phyloP scores from a whole-genome alignment of 805 yeast genomes.

The Candida argentea region DNA sequence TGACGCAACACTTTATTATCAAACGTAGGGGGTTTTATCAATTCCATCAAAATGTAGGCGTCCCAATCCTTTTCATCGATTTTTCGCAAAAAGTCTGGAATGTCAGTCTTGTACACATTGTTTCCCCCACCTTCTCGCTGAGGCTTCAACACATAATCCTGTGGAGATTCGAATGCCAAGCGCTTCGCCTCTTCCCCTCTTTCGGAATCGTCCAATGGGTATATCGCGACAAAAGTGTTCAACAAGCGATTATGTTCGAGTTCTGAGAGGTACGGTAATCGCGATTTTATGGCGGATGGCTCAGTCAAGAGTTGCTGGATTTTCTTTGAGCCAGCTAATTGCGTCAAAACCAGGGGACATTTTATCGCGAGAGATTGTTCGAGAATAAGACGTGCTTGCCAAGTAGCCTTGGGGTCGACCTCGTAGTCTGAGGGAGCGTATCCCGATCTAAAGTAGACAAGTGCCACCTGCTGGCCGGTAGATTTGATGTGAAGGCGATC shows the following conservation, averaged over 20 bases:
- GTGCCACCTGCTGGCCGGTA: constrained; percentile 65
- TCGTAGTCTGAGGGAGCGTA: constrained; percentile 79
- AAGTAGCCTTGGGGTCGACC: constrained; percentile 41
- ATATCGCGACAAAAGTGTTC: constrained; percentile 73
- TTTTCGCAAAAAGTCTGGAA: constrained; percentile 57
- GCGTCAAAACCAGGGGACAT: constrained; percentile 85
- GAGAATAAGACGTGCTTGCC: constrained; percentile 67
- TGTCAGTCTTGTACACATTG: constrained; percentile 79
- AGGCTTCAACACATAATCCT: constrained; percentile 80
- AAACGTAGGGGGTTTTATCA: constrained; percentile 68
- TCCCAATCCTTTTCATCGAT: constrained; percentile 70
- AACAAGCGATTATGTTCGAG: constrained; percentile 24
- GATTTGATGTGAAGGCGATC: constrained; percentile 43
- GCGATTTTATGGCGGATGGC: constrained; percentile 34
- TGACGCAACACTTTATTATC: constrained; percentile 64
- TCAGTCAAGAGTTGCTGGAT: constrained; percentile 81
- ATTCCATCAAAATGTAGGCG: constrained; percentile 88
- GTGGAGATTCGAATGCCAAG: constrained; percentile 60
- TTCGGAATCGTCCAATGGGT: constrained; percentile 69
- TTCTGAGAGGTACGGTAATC: constrained; percentile 26
- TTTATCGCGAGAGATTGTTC: constrained; percentile 78
- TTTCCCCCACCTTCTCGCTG: constrained; percentile 99
- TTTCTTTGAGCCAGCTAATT: constrained; percentile 87
- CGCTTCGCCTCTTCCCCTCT: constrained; percentile 54
- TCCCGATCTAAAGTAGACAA: constrained; percentile 85